Evolutionary conservation across 2,329 filamentous ascomycete genomes (phyloP), one percentile per base, ranked within the genome.

Genomic region (Hymenoscyphus scutula): DNA sequence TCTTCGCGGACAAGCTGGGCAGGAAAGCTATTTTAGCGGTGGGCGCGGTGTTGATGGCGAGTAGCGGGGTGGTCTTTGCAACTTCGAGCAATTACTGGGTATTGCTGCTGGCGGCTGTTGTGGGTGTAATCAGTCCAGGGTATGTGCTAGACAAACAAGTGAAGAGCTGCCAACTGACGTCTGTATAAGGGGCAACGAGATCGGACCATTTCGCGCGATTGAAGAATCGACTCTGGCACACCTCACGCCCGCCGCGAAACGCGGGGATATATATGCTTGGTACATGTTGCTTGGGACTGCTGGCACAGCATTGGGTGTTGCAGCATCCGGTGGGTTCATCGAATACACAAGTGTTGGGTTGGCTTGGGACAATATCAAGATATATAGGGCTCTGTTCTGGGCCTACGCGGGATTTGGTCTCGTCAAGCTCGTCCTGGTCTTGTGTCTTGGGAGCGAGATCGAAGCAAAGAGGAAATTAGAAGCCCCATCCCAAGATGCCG

Each of bases 91-190:
- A 80, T 62, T 89, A 83, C 70, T 88, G 84, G 84, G 65, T 85
- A 1, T 73, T 89, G 59, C 77, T 89, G 7, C 63, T 75, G 10
- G 85, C 85, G 1, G 82, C 83, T 25, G 77, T 89, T 17, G 65
- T 88, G 7, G 86, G 86, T 5, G 84, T 89, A 56, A 84, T 89
- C 37, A 87, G 83, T 71, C 83, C 84, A 3, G 80, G 77, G 78
- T 79, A 11, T 51, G 45, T 11, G 29, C 7, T 41, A 54, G 11
- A 3, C n/a, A 13, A 10, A 17, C n/a, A 11, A 17, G n/a, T 29
- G 13, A 8, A 27, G 23, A 30, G 15, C 25, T 5, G 48, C 6
- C 37, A 34, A 53, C 64, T 67, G 34, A 66, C 59, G 10, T 56
- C 1, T 51, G 45, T 13, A 19, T 34, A n/a, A 84, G 83, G 69